Evolutionary conservation across 2,329 filamentous ascomycete species (phyloP).

Genomic region (Penicillium psychrosexuale): DNA sequence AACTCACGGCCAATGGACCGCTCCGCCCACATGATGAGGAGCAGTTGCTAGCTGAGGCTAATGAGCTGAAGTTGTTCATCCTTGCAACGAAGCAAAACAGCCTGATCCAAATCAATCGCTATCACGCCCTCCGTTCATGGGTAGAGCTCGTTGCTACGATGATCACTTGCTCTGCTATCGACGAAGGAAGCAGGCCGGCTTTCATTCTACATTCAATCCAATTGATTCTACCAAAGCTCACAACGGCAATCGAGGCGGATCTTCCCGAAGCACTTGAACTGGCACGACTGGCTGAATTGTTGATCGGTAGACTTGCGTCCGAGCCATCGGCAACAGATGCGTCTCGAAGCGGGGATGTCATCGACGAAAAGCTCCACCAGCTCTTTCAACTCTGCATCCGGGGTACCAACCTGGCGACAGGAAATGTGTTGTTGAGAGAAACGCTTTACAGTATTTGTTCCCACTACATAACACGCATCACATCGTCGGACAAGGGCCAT

Average conservation of each 20-base stretch:
- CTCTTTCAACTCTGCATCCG: conserved; percentile 83
- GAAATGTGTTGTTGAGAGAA: conserved; percentile 69
- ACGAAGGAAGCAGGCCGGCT: conserved; percentile 65
- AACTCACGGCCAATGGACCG: conserved; percentile 40
- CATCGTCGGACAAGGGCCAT: conserved; percentile 48
- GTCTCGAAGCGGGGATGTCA: conserved; percentile 60
- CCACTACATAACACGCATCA: conserved; percentile 72
- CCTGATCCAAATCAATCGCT: conserved; percentile 47
- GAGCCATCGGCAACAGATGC: conserved; percentile 39
- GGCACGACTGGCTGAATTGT: conserved; percentile 71
- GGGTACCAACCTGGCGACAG: conserved; percentile 71
- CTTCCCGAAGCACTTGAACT: conserved; percentile 70
- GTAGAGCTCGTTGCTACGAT: conserved; percentile 79
- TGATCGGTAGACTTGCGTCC: conserved; percentile 43
- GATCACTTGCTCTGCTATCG: conserved; percentile 77
- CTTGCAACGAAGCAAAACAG: conserved; percentile 41
- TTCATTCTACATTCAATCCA: conserved; percentile 86
- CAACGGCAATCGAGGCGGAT: conserved; percentile 68
- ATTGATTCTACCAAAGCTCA: conserved; percentile 81
- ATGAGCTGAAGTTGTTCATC: conserved; percentile 38
- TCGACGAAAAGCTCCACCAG: conserved; percentile 86
- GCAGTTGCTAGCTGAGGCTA: conserved; percentile 39
- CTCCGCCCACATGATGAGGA: conserved; percentile 46
- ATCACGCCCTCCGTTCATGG: conserved; percentile 76
- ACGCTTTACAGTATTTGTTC: conserved; percentile 91